These are phyloP conservation scores for Microbotryum intermedium DNA, from an alignment of 1,284 basidiomycete genomes.

Conservation along the genomic window DNA sequence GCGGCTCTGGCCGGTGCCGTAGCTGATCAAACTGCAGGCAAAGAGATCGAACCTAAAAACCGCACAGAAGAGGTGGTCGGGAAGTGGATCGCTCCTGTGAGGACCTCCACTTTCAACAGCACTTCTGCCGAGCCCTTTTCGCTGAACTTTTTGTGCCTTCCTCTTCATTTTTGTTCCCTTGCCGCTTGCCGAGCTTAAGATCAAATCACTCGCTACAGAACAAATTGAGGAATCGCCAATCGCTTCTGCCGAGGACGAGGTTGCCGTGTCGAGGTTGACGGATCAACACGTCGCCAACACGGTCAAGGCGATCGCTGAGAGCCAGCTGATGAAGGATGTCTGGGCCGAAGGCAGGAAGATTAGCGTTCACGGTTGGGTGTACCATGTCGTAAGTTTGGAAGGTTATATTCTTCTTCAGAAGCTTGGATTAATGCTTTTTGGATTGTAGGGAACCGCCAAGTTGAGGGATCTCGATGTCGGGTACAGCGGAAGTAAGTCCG, in stretches of 20 bases:
- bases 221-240: slow-evolving; percentile 44
- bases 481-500: slow-evolving; percentile 20
- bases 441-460: slow-evolving; percentile 51
- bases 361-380: slow-evolving; percentile 76
- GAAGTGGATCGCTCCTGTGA: slow-evolving; percentile 27
- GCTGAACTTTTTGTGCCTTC: slow-evolving; percentile 6
- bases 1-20: slow-evolving; percentile 37
- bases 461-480: slow-evolving; percentile 59
- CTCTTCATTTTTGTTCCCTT: no score
- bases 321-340: slow-evolving; percentile 56
- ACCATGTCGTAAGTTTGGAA: slow-evolving; percentile 45
- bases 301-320: slow-evolving; percentile 60
- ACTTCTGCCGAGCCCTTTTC: slow-evolving; percentile 12
- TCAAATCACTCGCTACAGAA: slow-evolving; percentile 60
- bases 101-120: background rate
- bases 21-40: slow-evolving; percentile 4
- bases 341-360: slow-evolving; percentile 54
- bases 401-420: background rate
- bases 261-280: slow-evolving; percentile 47
- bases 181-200: slow-evolving; percentile 54
- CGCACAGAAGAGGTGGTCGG: slow-evolving; percentile 16
- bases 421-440: no score
- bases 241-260: background rate
- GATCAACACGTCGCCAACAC: slow-evolving; percentile 67
- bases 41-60: background rate